A percentile compares a stretch with the other conserved stretches of the same genome.
Conservation (phyloP, 2,329 filamentous ascomycete genomes). For the Mariannaea sp. region DNA sequence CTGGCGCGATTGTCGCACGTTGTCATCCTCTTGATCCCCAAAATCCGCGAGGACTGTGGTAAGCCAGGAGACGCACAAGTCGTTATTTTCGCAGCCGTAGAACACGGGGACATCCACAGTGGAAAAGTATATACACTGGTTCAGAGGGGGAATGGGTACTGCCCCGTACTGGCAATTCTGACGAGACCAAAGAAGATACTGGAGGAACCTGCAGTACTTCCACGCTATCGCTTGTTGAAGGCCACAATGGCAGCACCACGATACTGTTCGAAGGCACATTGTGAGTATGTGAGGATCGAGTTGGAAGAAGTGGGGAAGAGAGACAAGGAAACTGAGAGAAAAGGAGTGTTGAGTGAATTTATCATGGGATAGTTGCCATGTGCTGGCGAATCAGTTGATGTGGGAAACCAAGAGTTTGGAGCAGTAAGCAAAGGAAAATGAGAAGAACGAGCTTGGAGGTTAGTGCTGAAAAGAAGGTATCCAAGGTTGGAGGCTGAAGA, state of each 20-base stretch:
- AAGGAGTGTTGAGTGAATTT: not conserved
- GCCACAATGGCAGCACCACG: slow-evolving; percentile 4
- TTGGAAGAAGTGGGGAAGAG: no score
- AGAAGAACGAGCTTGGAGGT: not conserved
- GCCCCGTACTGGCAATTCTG: not conserved
- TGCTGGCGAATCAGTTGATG: no score
- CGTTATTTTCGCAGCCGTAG: slow-evolving; percentile 18
- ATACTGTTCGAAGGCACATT: slow-evolving; percentile 2
- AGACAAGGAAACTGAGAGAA: no score
- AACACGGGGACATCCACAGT: slow-evolving; percentile 1
- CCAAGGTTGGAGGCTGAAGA: not conserved
- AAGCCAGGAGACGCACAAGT: slow-evolving; percentile 25
- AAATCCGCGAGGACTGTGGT: not conserved
- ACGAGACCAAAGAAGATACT: not conserved
- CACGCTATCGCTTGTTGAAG: not conserved
- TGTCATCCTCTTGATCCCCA: not conserved
- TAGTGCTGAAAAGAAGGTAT: not conserved
- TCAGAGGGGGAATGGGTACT: not conserved
- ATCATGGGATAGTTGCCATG: not conserved
- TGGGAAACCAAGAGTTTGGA: no score
- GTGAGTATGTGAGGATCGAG: not conserved
- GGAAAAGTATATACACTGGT: not conserved
- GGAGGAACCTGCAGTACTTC: not conserved
- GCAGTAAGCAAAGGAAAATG: no score
- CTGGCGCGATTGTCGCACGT: not conserved